Conservation (phyloP, 345 rosid genomes). For the Eucalyptus marginata region DNA sequence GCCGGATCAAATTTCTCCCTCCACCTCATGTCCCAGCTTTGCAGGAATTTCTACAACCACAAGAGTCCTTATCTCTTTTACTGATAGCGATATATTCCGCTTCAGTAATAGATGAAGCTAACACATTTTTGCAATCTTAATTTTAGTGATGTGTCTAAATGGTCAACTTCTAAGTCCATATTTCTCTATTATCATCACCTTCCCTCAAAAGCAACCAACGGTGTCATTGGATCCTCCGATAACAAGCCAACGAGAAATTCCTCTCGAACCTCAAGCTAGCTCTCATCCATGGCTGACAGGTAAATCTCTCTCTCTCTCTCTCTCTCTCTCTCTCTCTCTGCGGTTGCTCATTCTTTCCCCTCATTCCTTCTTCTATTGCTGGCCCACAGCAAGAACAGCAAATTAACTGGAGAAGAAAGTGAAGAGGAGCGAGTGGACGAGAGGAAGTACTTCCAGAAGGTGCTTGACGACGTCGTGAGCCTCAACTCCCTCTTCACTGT, state of each 20-base stretch:
- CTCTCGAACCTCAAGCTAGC: not conserved
- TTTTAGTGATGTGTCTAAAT: no score
- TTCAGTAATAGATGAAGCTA: no score
- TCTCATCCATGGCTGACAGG: not conserved
- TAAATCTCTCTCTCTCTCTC: not conserved
- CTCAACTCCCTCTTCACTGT: constrained; percentile 2
- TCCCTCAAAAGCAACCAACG: not conserved
- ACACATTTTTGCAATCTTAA: no score
- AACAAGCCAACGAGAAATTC: not conserved
- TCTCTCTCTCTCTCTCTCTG: not conserved
- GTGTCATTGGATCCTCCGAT: not conserved
- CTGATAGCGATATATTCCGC: no score
- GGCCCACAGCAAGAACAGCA: not conserved
- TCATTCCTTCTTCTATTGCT: not conserved
- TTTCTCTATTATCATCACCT: not conserved
- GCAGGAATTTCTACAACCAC: no score
- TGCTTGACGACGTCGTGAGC: not conserved
- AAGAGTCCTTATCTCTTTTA: no score
- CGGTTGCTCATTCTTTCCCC: not conserved
- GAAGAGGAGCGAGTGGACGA: not conserved
- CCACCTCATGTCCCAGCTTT: no score
- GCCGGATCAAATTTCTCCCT: no score
- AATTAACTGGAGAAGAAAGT: not conserved
- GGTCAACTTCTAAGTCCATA: not conserved
- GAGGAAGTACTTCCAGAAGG: not conserved